Percentiles rank a stretch among this genome's conserved stretches.
Evolutionary conservation across 257 asterid species (phyloP).

Genomic region (Nemophila menziesii): DNA sequence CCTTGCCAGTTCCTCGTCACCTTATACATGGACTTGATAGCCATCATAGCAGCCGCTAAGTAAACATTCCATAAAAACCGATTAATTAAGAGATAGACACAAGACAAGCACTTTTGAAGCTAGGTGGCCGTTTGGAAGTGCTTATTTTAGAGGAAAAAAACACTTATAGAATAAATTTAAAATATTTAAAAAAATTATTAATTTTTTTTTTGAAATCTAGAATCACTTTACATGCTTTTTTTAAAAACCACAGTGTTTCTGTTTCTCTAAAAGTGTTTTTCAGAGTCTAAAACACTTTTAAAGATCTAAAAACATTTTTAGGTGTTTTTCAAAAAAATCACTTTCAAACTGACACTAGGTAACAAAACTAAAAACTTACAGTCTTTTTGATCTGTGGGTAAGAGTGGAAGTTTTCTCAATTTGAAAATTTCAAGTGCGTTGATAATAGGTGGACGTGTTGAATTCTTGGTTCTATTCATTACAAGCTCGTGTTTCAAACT

Average conservation of each 20-base stretch:
- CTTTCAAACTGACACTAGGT: too few species aligned
- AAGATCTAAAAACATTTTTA: too few species aligned
- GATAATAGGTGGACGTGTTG: slow-evolving; percentile 12
- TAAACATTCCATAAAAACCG: background rate
- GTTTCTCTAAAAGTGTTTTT: too few species aligned
- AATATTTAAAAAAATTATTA: too few species aligned
- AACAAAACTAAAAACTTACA: slow-evolving; percentile 7
- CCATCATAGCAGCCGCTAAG: slow-evolving; percentile 19
- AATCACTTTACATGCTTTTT: too few species aligned
- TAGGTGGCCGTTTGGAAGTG: too few species aligned
- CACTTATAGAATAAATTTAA: too few species aligned
- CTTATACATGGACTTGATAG: slow-evolving; percentile 17
- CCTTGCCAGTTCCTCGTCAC: slow-evolving; percentile 35
- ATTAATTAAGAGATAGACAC: background rate
- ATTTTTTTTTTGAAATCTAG: too few species aligned
- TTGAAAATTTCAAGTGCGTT: slow-evolving; percentile 10
- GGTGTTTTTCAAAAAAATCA: too few species aligned
- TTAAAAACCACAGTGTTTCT: too few species aligned
- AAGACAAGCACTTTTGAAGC: background rate
- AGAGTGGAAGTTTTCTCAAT: background rate
- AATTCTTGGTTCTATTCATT: slow-evolving; percentile 7
- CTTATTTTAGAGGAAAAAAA: too few species aligned
- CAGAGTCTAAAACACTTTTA: too few species aligned
- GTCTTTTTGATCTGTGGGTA: slow-evolving; percentile 9
- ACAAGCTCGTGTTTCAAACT: background rate